Base-by-base conservation (phyloP, 192 early-diverging fungal genomes). In the Chytriomyces hyalinus region DNA sequence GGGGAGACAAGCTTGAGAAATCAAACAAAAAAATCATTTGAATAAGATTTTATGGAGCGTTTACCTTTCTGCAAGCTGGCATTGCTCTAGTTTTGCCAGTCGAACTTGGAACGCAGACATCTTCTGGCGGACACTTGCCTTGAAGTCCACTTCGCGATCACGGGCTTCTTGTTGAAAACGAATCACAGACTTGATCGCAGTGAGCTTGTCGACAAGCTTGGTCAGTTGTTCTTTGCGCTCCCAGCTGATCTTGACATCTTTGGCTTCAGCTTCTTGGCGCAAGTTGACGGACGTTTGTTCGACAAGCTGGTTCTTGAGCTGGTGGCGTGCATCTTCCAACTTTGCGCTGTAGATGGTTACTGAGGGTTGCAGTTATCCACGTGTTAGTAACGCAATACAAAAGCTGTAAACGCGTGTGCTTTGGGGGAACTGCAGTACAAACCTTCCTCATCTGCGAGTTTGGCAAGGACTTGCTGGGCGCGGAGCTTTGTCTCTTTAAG, bases 401-500 rank as follows among this genome's bases (percentile, higher is more conserved):
- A 65, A 65, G 10, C 63, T 22, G 3, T 24, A 65, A 22, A 65
- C 11, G 17, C 15, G 26, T 4, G n/a, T 4, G 6, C 28, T 22
- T 65, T 11, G 1, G 17, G 26, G 63, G 43, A 65, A 3, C 13
- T 75, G 63, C 36, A 3, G 36, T 3, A 24, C 11, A 28, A 22
- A 78, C 77, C 77, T 65, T 78, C 77, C 0, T 78, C 77, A 49
- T 78, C 77, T 10, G 77, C 77, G 36, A 78, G 77, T 49, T 70
- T 72, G 63, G 70, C 77, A 17, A 78, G 36, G 61, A 46, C 66
- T 36, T 68, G 44, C 49, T 72, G 77, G 11, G 77, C 77, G 47
- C 72, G 71, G 24, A 78, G 70, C 70, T 78, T 78, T 8, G 46
- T 8, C 50, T 78, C 77, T 26, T 72, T 70, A 6, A 78, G 24